phyloP scores from a whole-genome alignment of 2,329 filamentous ascomycete genomes.

The Setomelanomma holmii region DNA sequence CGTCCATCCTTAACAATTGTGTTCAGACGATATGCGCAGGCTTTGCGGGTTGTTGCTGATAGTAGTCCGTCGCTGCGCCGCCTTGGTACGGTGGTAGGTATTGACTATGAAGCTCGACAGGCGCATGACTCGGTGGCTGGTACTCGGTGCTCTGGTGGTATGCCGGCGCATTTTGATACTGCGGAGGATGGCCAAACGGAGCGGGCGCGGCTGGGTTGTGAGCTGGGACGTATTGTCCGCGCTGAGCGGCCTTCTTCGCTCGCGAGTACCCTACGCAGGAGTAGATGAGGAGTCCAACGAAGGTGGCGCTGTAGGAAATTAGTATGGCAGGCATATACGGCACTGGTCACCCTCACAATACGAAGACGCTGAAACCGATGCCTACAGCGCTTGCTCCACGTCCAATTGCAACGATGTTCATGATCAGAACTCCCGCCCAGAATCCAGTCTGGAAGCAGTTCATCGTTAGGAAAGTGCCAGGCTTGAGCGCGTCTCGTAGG shows the following conservation, averaged over 20 bases:
- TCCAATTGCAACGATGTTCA: conserved; percentile 39
- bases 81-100: conserved; percentile 28
- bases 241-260: conserved; percentile 43
- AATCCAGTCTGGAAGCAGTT: conserved; percentile 47
- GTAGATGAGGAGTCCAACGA: conserved; percentile 51
- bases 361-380: conserved; percentile 37
- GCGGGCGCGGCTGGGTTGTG: conserved; percentile 35
- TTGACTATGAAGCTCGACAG: conserved; percentile 23
- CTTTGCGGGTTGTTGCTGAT: conserved; percentile 32
- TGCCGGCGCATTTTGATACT: conserved; percentile 22
- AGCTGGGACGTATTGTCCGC: conserved; percentile 42
- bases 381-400: conserved; percentile 26
- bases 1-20: no score
- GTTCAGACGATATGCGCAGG: conserved; percentile 36
- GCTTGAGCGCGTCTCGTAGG: conserved; percentile 39
- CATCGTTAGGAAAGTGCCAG: conserved; percentile 44
- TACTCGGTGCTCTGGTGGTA: conserved; percentile 37
- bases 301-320: conserved; percentile 37
- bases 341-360: conserved; percentile 45
- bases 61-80: conserved; percentile 29
- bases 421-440: conserved; percentile 39
- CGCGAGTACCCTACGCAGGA: conserved; percentile 45
- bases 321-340: conserved; percentile 3
- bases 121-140: conserved; percentile 24
- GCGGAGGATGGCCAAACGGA: conserved; percentile 15